Conservation (phyloP, 495 filamentous ascomycete species). For the Podospora comata region DNA sequence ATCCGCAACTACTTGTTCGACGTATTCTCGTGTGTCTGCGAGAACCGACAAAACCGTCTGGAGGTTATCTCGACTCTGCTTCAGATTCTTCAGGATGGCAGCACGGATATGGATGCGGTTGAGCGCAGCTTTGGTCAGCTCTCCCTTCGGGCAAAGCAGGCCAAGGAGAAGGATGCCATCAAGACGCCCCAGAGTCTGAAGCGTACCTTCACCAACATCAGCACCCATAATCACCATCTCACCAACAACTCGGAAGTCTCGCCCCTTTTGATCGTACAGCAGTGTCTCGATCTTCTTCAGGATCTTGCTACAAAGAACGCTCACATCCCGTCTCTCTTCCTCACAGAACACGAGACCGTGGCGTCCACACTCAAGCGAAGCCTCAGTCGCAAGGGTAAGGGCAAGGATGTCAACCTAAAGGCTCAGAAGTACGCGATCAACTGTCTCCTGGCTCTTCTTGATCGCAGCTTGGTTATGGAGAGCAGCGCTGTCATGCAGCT, state of each 20-base stretch:
- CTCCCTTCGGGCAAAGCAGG: conserved; percentile 83
- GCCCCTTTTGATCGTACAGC: conserved; percentile 90
- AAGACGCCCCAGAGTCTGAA: conserved; percentile 80
- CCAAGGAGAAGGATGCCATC: conserved; percentile 54
- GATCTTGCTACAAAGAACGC: conserved; percentile 75
- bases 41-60: conserved; percentile 88
- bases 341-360: conserved; percentile 88
- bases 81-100: conserved; percentile 95
- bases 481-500: conserved; percentile 93
- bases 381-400: conserved; percentile 78
- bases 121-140: conserved; percentile 93
- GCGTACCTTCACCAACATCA: conserved; percentile 60
- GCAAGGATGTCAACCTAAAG: conserved; percentile 75
- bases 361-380: conserved; percentile 69
- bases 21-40: conserved; percentile 82
- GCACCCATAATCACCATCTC: conserved; percentile 40
- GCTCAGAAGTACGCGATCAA: conserved; percentile 89
- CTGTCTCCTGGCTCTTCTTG: conserved; percentile 79
- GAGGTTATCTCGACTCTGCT: conserved; percentile 93
- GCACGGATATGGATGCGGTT: conserved; percentile 84
- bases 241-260: conserved; percentile 73
- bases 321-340: conserved; percentile 86
- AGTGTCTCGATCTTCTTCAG: conserved; percentile 79
- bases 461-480: conserved; percentile 90
- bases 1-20: conserved; percentile 73